Evolutionary conservation across 2,329 filamentous ascomycete genomes (phyloP), one percentile per base, ranked within the genome.

Genomic region (Colletotrichum sp.): DNA sequence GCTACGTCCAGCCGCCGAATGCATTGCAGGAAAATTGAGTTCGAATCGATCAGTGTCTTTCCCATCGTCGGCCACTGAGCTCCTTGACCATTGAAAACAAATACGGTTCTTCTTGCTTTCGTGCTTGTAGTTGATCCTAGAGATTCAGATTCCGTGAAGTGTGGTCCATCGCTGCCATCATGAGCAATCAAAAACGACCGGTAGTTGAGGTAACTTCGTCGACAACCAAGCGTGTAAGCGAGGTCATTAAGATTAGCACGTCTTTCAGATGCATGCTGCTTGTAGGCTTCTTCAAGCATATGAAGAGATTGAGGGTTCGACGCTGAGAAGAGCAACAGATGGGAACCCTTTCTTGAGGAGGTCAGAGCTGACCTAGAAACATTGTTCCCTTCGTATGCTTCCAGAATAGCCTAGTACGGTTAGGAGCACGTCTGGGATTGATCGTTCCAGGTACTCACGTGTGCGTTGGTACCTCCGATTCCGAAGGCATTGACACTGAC

Each of bases 401-500:
- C 69, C 30, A 71, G n/a, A 26, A 71, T 71, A 10, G 39, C 59
- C 69, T 71, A 10, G 18, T 49, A 3, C 6, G 18, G 18, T 49
- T 49, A 49, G 44, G 1, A 49, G n/a, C n/a, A 21, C 18, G 3
- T 13, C 18, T 49, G 44, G 2, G 3, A 7, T 12, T 12, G 18
- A 28, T 32, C 13, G 16, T 32, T n/a, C 18, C 24, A 24, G 28
- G 8, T 9, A 55, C 81, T 78, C 24, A 71, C 69, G 39, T 76
- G 74, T 24, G 59, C 60, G 30, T 77, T 77, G 15, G 67, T 62
- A 18, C 75, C 84, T 9, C 84, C 84, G 64, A 81, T 84, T 8
- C 84, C 84, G 67, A 85, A 85, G 8, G 78, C 80, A 76, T 86
- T 86, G 49, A 87, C 78, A 49, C 81, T 81, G 6, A 83, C 77